Evolutionary conservation across 2,329 filamentous ascomycete species (phyloP).

Genomic region (Penicillium sp.): DNA sequence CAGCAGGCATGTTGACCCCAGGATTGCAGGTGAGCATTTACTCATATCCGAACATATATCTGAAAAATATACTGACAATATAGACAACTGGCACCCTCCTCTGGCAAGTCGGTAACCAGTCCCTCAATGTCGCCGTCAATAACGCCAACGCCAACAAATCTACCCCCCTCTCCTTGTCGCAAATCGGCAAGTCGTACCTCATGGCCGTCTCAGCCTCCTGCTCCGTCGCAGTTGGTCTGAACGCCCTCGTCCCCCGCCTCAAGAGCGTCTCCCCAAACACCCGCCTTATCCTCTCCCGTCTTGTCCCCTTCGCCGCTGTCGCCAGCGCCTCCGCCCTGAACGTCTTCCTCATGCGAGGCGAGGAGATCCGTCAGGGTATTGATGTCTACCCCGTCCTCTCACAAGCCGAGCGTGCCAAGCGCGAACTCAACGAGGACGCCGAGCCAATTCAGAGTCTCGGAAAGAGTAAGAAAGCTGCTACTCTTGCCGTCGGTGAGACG

Average conservation of each 20-base stretch:
- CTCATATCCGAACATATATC: neutral
- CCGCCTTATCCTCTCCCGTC: constrained; percentile 71
- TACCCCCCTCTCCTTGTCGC: constrained; percentile 74
- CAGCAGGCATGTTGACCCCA: constrained; percentile 93
- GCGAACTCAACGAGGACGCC: constrained; percentile 55
- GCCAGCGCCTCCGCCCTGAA: constrained; percentile 88
- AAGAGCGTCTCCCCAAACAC: constrained; percentile 72
- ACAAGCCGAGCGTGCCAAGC: constrained; percentile 63
- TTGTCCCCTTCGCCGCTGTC: constrained; percentile 94
- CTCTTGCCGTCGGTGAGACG: constrained; percentile 86
- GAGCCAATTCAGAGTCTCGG: constrained; percentile 69
- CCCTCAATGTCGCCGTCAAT: constrained; percentile 97
- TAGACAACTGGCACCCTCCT: constrained; percentile 78
- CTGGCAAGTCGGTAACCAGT: constrained; percentile 97
- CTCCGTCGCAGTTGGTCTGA: constrained; percentile 87
- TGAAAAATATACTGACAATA: neutral
- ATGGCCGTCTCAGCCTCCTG: constrained; percentile 91
- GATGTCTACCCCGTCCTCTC: constrained; percentile 83
- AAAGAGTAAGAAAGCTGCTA: constrained; percentile 83
- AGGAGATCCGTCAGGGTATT: constrained; percentile 91
- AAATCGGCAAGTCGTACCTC: constrained; percentile 84
- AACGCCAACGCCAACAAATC: constrained; percentile 98
- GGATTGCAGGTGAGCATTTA: constrained; percentile 62
- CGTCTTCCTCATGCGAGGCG: constrained; percentile 94
- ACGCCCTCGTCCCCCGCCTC: constrained; percentile 81